Conservation (phyloP, 257 asterid species). For the Ligustrum vulgare region DNA sequence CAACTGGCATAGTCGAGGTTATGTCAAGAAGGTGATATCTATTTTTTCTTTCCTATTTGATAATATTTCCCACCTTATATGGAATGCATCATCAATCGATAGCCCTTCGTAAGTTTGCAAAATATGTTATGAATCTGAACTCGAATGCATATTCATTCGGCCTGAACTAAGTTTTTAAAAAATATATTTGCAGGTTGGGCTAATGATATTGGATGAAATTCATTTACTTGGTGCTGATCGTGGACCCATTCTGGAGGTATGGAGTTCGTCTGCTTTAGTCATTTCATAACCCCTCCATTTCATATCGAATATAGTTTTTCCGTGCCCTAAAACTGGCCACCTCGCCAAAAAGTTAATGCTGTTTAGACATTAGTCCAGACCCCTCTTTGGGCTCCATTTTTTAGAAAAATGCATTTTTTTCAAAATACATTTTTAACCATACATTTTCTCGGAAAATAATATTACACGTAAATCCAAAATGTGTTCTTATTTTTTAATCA, state of each 20-base stretch:
- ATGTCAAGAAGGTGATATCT: constrained; percentile 81
- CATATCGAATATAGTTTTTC: neutral
- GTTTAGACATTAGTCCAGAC: neutral
- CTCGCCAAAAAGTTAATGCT: neutral
- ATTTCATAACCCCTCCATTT: neutral
- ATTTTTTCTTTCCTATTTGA: constrained; percentile 8
- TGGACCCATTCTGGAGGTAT: constrained; percentile 98
- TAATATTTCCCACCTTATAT: neutral
- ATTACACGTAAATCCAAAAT: too few species aligned
- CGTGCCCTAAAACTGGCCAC: neutral
- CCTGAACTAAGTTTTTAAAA: constrained; percentile 7
- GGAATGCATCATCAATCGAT: neutral
- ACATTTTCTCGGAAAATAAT: too few species aligned
- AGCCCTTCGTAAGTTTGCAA: neutral
- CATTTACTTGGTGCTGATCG: constrained; percentile 99
- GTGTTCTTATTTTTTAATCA: too few species aligned
- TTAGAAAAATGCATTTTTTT: too few species aligned
- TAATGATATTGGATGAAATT: constrained; percentile 94
- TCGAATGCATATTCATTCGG: neutral
- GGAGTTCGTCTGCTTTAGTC: constrained; percentile 21
- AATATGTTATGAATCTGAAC: constrained; percentile 17
- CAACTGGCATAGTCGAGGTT: constrained; percentile 90
- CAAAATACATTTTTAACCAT: too few species aligned
- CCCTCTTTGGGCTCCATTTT: too few species aligned
- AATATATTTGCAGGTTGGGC: constrained; percentile 72